Base-by-base conservation (phyloP, 306 rosid species). In the Morella rubra region DNA sequence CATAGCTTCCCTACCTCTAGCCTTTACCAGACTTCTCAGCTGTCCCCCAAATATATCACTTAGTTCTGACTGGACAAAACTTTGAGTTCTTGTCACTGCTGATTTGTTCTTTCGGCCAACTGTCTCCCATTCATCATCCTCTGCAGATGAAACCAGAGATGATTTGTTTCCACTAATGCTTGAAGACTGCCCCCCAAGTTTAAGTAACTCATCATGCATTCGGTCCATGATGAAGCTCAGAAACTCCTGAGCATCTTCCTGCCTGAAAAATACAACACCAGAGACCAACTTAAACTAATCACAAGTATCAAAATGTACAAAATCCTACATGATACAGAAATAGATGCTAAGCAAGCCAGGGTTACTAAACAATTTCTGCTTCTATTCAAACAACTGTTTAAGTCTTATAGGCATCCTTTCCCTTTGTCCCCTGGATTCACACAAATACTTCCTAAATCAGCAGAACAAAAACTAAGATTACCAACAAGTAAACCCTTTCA, bases 221-320 rank as follows among this genome's bases (percentile, higher is more conserved):
- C 54, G 91, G 82, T 96, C 98, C 98, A 96, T 88, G 50, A 91
- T 85, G 75, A 89, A 96, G 89, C 98, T 92, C 79, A 96, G 87
- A 84, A 96, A 96, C 73, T 96, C 98, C 86, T 96, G 99, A 52
- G 99, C 97, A 74, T 96, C 99, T 88, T 96, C 99, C 85, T 92
- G 99, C 88, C 99, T 96, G 87, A 46, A 86, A 73, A 78, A 51
- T 19, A 76, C 19, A 50, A 66, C 51, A 27, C 52, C 42, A 72
- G 44, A 49, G 15, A 84, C 76, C 69, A 68, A 20, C 55, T 32
- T 68, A n/a, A 62, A 74, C 73, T 13, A 71, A 73, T 59, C 55
- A 24, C 72, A 77, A 44, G 42, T 11, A 65, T 67, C 46, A 44
- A 50, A 32, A 32, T 32, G 37, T 32, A 32, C 37, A 32, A 32